Evolutionary conservation across 805 yeast species (phyloP), one percentile per base, ranked within the genome.

Genomic region (Candida succiphila): DNA sequence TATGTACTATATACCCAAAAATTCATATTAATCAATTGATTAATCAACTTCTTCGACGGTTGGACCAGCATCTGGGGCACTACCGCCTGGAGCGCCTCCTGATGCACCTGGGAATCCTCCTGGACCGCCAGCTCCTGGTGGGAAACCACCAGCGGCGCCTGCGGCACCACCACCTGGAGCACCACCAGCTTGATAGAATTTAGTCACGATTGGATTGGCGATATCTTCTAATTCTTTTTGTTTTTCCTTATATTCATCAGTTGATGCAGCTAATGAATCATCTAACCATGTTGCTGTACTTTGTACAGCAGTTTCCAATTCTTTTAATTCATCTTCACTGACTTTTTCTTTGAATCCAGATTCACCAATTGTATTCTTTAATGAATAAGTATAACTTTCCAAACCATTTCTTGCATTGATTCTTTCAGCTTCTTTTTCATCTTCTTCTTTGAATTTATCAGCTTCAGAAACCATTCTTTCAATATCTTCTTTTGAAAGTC

Each of bases 181-280:
- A 61, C 87, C 95, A 59, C 87, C 94, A 46, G 78, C 87, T 61
- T 83, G 92, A 76, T 89, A 89, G 72, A 94, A 86, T 73, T 88
- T 87, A 62, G 86, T 76, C 87, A 89, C 80, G 66, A 87, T 84
- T 61, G 96, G 97, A 75, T 88, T 88, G 49, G 95, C 94, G 63
- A 80, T 74, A 49, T 75, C 81, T 72, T 89, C 97, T 54, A 88
- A 78, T 67, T 88, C 97, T 79, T 88, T 89, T 72, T 86, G 94
- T 72, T 75, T 82, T 67, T 86, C 96, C 54, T 77, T 72, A 63
- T 66, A 88, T 72, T 88, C 97, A 56, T 89, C 96, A 35, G 85
- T 75, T 36, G 95, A 63, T 46, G 95, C 97, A 44, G 96, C 73
- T 68, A 82, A 92, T 71, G 87, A 85, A 51, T 76, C 73, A 65